Percentiles rank a stretch among this genome's conserved stretches.
Evolutionary conservation across 2,329 filamentous ascomycete species (phyloP).

Genomic region (Pseudogymnoascus sp.): DNA sequence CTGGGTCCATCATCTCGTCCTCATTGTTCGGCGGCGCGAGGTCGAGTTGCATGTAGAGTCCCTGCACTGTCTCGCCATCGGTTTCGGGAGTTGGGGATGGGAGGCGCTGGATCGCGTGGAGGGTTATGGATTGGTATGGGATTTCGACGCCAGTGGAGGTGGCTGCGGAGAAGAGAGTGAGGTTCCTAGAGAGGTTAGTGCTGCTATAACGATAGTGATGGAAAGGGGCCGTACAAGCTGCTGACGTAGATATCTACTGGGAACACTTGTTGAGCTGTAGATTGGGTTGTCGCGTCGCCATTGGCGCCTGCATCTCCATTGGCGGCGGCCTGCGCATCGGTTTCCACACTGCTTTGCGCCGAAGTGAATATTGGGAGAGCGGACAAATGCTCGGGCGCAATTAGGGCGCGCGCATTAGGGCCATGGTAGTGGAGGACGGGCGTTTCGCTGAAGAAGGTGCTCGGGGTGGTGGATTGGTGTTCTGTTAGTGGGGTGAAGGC

Average conservation of each 20-base stretch:
- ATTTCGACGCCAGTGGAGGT: conserved; percentile 55
- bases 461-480: conserved; percentile 64
- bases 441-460: conserved; percentile 61
- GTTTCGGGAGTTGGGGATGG: conserved; percentile 27
- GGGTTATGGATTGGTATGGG: conserved; percentile 64
- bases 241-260: conserved; percentile 49
- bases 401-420: conserved; percentile 46
- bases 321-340: conserved; percentile 28
- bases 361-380: conserved; percentile 40
- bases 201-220: conserved; percentile 4
- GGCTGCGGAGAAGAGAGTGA: conserved; percentile 55
- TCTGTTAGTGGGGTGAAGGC: conserved; percentile 58
- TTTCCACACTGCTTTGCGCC: conserved; percentile 42
- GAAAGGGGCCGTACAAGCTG: neutral
- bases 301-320: conserved; percentile 24
- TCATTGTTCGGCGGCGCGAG: conserved; percentile 38
- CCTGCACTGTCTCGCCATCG: conserved; percentile 28
- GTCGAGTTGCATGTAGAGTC: conserved; percentile 57
- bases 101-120: conserved; percentile 63
- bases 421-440: conserved; percentile 61
- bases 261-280: conserved; percentile 29
- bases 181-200: conserved; percentile 35
- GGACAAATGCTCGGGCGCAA: conserved; percentile 45
- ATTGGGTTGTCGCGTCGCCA: conserved; percentile 2
- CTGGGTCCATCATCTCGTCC: conserved; percentile 53